These are phyloP conservation scores for Agrocybe praecox DNA, from an alignment of 768 basidiomycete genomes.

Conservation along the genomic window DNA sequence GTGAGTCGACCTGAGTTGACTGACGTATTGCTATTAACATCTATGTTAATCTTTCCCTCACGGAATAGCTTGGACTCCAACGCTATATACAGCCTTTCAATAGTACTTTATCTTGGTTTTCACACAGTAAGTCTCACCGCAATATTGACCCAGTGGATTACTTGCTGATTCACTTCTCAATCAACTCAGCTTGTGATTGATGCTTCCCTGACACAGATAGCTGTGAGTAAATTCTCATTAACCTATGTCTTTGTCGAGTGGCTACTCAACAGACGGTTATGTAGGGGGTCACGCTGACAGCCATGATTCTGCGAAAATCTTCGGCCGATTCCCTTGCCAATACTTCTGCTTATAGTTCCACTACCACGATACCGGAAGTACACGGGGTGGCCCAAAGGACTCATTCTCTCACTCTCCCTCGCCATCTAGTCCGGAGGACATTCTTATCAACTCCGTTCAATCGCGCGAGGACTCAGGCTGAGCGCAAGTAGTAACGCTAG, in stretches of 20 bases:
- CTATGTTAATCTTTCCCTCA: neutral
- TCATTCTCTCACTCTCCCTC: neutral
- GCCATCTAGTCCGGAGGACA: conserved; percentile 5
- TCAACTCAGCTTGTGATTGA: conserved; percentile 20
- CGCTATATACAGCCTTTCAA: conserved; percentile 21
- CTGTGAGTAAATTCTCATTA: conserved; percentile 14
- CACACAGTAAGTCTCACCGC: conserved; percentile 17
- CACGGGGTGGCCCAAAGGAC: conserved; percentile 2
- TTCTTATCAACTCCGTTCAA: conserved; percentile 4
- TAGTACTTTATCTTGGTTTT: conserved; percentile 22
- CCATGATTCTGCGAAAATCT: conserved; percentile 16
- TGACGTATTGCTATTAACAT: neutral
- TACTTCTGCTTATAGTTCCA: conserved; percentile 7
- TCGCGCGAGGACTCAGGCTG: neutral
- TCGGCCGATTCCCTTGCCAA: conserved; percentile 16
- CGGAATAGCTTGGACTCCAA: conserved; percentile 22
- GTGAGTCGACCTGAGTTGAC: conserved; percentile 4
- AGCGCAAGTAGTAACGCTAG: neutral
- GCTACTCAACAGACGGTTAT: neutral
- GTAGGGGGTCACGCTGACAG: conserved; percentile 16
- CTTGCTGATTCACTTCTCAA: neutral
- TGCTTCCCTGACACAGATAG: conserved; percentile 24
- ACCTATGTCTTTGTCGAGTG: neutral
- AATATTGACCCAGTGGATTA: neutral
- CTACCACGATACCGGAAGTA: conserved; percentile 13